Base-by-base conservation (phyloP, 1,284 basidiomycete species). In the Leccinum fuscescens region DNA sequence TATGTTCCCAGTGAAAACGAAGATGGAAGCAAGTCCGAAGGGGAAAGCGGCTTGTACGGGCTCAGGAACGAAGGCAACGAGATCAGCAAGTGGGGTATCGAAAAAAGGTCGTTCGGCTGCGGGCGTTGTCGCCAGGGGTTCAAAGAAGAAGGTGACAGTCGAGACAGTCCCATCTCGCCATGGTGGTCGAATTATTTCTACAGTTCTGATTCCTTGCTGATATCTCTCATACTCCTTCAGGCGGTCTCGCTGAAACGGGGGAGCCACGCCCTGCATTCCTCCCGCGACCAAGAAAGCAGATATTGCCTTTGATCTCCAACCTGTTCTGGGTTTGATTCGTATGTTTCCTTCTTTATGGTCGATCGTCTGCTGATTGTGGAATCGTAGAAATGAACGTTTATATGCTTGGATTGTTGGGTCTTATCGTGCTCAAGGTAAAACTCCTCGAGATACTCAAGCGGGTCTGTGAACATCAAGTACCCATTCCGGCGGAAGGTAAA, bases 381-480 rank as follows among this genome's bases (percentile, higher is more conserved):
- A 11, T 6, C 4, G 4, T 48, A 74, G 92, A 86, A 55, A 80
- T 87, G 61, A 78, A 85, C 9, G 74, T 85, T 0, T 81, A 86
- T 39, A 75, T 94, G 29, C 80, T 92, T n/a, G 90, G 90, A 4
- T 68, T 94, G 6, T 73, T 85, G 11, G 78, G 78, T 0, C 73
- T 84, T 1, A 72, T 76, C 22, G 67, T 86, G 29, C 75, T 85
- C 9, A 83, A 89, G 52, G 78, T 89, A 1, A 81, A 81, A 46
- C 67, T 87, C 6, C 74, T 89, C 6, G 79, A 82, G 56, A 69
- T 77, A 7, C 77, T 81, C 11, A 76, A 81, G 46, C 77, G 74
- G 33, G 59, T 86, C 1, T 80, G 80, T 20, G 79, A 85, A 57
- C 69, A 67, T n/a, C 74, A 79, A 27, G 58, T 65, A 0, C 77